A percentile compares a stretch with the other conserved stretches of the same genome.
These are phyloP conservation scores for Alternaria brassicae DNA, from an alignment of 2,329 filamentous ascomycete genomes.

Conservation along the genomic window DNA sequence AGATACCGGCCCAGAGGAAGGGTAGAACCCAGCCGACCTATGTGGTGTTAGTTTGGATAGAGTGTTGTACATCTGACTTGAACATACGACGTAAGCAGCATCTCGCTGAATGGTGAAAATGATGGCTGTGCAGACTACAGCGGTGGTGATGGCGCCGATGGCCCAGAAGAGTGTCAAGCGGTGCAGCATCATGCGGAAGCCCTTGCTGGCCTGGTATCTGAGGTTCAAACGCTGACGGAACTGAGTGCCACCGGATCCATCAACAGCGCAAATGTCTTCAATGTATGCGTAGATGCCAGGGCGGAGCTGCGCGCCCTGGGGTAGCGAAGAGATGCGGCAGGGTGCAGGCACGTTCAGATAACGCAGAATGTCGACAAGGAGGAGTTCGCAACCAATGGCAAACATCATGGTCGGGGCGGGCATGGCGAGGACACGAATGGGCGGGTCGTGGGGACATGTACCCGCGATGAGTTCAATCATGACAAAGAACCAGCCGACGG, in stretches of 20 bases:
- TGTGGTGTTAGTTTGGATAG: slow-evolving; percentile 17
- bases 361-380: slow-evolving; percentile 59
- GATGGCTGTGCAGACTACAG: slow-evolving; percentile 53
- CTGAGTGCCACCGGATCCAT: slow-evolving; percentile 61
- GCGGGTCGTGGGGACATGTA: slow-evolving; percentile 56
- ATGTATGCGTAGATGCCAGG: slow-evolving; percentile 63
- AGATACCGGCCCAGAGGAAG: slow-evolving; percentile 59
- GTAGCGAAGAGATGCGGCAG: slow-evolving; percentile 61
- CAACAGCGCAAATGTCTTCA: slow-evolving; percentile 62
- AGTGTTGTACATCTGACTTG: not conserved
- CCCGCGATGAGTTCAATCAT: slow-evolving; percentile 65
- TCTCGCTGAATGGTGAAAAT: slow-evolving; percentile 58
- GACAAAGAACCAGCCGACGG: slow-evolving; percentile 62
- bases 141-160: slow-evolving; percentile 52
- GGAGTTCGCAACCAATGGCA: slow-evolving; percentile 60
- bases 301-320: slow-evolving; percentile 58
- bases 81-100: slow-evolving; percentile 57
- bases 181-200: slow-evolving; percentile 62
- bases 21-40: slow-evolving; percentile 58
- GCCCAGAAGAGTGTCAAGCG: slow-evolving; percentile 62
- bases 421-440: slow-evolving; percentile 62
- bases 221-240: slow-evolving; percentile 61
- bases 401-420: slow-evolving; percentile 60
- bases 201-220: slow-evolving; percentile 61
- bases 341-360: slow-evolving; percentile 56